Evolutionary conservation across 352 stramenopile genomes (phyloP), one percentile per base, ranked within the genome.

Genomic region (Phytophthora megakarya): DNA sequence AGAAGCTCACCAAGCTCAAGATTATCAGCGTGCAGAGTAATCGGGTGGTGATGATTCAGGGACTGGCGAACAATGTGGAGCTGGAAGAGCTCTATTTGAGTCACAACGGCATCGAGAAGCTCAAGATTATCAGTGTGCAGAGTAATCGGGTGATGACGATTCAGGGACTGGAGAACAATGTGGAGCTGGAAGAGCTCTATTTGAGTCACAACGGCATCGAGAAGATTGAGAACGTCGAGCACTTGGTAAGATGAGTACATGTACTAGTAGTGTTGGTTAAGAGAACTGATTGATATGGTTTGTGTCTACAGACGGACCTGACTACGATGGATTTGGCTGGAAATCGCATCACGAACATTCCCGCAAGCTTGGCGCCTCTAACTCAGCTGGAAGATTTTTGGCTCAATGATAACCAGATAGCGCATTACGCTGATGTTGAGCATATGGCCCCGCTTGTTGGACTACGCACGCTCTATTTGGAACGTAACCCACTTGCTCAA

Each of bases 41-140:
- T 73, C 96, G 97, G 11, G 66, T 99, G 28, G 88, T 96, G 9
- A 81, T 69, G 39, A 93, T 99, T 25, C 76, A 97, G 52, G 95
- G 96, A n/a, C 80, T 99, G 28, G 73, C 86, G 6, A 66, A 75
- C 32, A 96, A 97, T 46, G 80, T 76, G 12, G 65, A 67, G 28
- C 78, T 99, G 26, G 92, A 98, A 75, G 98, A 99, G 77, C 77
- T 99, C 6, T 99, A 99, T 63, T 70, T 99, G 52, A 96, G 92
- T 56, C 95, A 99, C 76, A 99, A 99, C 68, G 95, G 84, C 45
- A n/a, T n/a, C n/a, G n/a, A n/a, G n/a, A 98, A 97, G 55, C 75
- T 99, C 18, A 86, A 79, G 37, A 84, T 93, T 37, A 84, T 92
- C 57, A 95, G 87, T 56, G 80, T 95, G 5, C 87, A 99, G 82